A percentile compares a stretch with the other conserved stretches of the same genome.
Conservation (phyloP, 179 eudicot genomes). For the Heliamphora pulchella region DNA sequence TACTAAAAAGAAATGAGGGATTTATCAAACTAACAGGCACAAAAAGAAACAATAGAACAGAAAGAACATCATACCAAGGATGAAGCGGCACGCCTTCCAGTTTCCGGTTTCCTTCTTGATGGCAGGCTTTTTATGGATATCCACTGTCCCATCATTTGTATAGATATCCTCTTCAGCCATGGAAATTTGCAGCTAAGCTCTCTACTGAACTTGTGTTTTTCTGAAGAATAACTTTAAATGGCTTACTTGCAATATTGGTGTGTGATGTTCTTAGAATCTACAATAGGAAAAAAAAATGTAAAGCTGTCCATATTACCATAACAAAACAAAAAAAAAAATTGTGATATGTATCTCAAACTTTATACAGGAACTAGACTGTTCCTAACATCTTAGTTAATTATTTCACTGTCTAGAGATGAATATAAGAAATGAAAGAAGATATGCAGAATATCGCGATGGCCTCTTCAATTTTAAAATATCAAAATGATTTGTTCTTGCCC, state of each 20-base stretch:
- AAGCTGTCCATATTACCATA: background rate
- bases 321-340: background rate
- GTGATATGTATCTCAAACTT: background rate
- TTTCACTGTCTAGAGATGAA: no score
- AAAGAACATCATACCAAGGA: conserved; percentile 18
- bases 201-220: conserved; percentile 2
- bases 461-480: background rate
- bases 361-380: no score
- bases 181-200: conserved; percentile 5
- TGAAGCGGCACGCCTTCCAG: conserved; percentile 35
- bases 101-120: conserved; percentile 26
- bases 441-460: background rate
- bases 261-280: background rate
- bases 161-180: conserved; percentile 21
- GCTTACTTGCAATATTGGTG: background rate
- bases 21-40: background rate
- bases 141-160: conserved; percentile 33
- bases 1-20: no score
- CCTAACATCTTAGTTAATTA: no score
- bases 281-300: background rate
- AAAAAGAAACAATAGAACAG: background rate
- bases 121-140: conserved; percentile 23
- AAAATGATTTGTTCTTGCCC: background rate
- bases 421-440: no score
- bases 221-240: background rate